phyloP scores from a whole-genome alignment of 1,284 basidiomycete species.

The Hymenochaete sp. region DNA sequence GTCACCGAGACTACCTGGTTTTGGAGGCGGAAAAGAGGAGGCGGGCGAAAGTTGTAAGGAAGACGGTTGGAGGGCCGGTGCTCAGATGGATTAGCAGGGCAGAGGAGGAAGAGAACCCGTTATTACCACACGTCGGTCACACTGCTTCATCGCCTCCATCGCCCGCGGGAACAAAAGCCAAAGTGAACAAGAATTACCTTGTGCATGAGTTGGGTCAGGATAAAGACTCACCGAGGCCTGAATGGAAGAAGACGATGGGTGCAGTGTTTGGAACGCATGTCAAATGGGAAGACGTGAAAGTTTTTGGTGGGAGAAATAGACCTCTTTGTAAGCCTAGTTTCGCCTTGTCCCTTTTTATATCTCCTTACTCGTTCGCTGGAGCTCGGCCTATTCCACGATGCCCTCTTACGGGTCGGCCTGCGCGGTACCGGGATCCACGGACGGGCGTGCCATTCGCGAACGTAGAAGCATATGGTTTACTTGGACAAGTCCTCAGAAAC shows the following conservation, averaged over 20 bases:
- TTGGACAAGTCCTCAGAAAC: constrained; percentile 52
- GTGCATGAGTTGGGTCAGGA: constrained; percentile 50
- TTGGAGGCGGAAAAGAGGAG: constrained; percentile 76
- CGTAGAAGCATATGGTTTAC: constrained; percentile 49
- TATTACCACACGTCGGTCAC: neutral
- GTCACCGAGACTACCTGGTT: constrained; percentile 68
- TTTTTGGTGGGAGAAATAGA: constrained; percentile 50
- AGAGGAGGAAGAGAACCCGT: constrained; percentile 38
- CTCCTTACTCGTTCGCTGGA: neutral
- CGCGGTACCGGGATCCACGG: constrained; percentile 66
- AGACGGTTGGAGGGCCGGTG: constrained; percentile 58
- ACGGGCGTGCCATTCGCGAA: constrained; percentile 73
- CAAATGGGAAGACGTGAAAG: constrained; percentile 58
- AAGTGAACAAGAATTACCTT: constrained; percentile 53
- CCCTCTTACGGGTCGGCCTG: constrained; percentile 54
- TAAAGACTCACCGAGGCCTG: constrained; percentile 38
- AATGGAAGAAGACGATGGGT: constrained; percentile 64
- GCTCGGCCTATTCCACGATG: constrained; percentile 49
- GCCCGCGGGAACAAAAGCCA: constrained; percentile 31
- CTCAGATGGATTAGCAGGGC: constrained; percentile 64
- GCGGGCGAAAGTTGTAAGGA: constrained; percentile 52
- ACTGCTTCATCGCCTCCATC: neutral
- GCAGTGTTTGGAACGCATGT: constrained; percentile 72
- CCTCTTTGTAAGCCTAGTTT: constrained; percentile 43
- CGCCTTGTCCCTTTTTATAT: constrained; percentile 1